Evolutionary conservation across 139 green algal species (phyloP), one percentile per base, ranked within the genome.

Genomic region (Microglena sp.): DNA sequence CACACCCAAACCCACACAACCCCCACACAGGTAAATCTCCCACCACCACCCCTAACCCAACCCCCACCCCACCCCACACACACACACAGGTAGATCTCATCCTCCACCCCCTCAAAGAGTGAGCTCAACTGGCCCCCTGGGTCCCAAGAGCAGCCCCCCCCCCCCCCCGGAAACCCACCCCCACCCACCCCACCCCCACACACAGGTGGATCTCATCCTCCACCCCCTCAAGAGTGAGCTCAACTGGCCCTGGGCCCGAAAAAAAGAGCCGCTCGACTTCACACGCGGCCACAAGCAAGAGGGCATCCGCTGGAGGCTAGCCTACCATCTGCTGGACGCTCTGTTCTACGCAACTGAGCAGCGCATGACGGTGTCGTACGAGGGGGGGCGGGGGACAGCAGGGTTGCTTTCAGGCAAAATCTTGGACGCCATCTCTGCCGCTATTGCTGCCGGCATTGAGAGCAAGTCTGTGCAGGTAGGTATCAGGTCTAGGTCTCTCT

Each of bases 121-220:
- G 69, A 76, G 61, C 62, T 76, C 27, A 60, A 76, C 43, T 76
- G 54, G 62, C 69, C 69, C 28, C 35, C 70, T 21, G 61, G 69
- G 8, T 27, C 27, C 27, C 33, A 58, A 18, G 29, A 70, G 18
- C 60, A 61, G n/a, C 50, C 70, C n/a, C n/a, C n/a, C n/a, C n/a
- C n/a, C n/a, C n/a, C n/a, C n/a, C n/a, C n/a, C n/a, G n/a, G n/a
- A n/a, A n/a, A n/a, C n/a, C n/a, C n/a, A n/a, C n/a, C n/a, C n/a
- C n/a, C n/a, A n/a, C n/a, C n/a, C n/a, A n/a, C n/a, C n/a, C n/a
- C n/a, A n/a, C n/a, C n/a, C n/a, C n/a, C n/a, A n/a, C n/a, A n/a
- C n/a, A n/a, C n/a, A n/a, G n/a, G n/a, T n/a, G n/a, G n/a, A n/a
- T n/a, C 40, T 50, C 18, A 50, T 50, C 40, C 40, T 50, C 40